These are phyloP conservation scores for Myrmaecium sp. DNA, from an alignment of 2,329 filamentous ascomycete species.

Conservation along the genomic window DNA sequence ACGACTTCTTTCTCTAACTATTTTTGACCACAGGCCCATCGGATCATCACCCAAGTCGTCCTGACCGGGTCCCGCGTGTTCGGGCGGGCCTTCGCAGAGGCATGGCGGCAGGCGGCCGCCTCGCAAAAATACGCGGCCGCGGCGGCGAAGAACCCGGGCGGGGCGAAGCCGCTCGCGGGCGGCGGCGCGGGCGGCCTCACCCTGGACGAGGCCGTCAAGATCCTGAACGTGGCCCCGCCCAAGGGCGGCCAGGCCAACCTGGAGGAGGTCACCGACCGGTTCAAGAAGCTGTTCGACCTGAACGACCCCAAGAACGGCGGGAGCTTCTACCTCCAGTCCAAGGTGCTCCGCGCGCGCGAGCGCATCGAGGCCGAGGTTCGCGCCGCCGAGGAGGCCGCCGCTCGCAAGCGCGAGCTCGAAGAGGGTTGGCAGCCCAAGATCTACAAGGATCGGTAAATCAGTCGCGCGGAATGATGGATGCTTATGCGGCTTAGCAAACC, in stretches of 20 bases:
- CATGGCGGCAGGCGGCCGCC: conserved; percentile 87
- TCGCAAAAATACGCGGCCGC: conserved; percentile 67
- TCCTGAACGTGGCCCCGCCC: conserved; percentile 87
- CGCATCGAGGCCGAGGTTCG: conserved; percentile 76
- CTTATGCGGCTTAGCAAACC: too few relatives aligned
- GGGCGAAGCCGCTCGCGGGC: conserved; percentile 36
- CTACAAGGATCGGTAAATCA: conserved; percentile 71
- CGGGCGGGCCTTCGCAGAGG: conserved; percentile 81
- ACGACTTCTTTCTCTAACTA: background rate
- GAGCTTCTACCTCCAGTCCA: conserved; percentile 97
- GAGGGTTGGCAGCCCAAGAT: conserved; percentile 91
- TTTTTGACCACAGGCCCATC: conserved; percentile 69
- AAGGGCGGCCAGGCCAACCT: conserved; percentile 60
- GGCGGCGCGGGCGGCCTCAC: conserved; percentile 56
- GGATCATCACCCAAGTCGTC: conserved; percentile 85
- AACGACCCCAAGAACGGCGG: conserved; percentile 94
- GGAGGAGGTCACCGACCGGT: conserved; percentile 65
- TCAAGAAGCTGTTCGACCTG: conserved; percentile 85
- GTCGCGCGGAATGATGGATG: background rate
- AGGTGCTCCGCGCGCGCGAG: conserved; percentile 80
- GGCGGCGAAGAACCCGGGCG: conserved; percentile 42
- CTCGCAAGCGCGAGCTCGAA: conserved; percentile 60
- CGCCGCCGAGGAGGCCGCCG: conserved; percentile 51
- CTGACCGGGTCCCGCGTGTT: conserved; percentile 81
- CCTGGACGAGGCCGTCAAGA: conserved; percentile 91